Evolutionary conservation across 177 flowering plant species (phyloP).

Genomic region (Vitis hybrid): DNA sequence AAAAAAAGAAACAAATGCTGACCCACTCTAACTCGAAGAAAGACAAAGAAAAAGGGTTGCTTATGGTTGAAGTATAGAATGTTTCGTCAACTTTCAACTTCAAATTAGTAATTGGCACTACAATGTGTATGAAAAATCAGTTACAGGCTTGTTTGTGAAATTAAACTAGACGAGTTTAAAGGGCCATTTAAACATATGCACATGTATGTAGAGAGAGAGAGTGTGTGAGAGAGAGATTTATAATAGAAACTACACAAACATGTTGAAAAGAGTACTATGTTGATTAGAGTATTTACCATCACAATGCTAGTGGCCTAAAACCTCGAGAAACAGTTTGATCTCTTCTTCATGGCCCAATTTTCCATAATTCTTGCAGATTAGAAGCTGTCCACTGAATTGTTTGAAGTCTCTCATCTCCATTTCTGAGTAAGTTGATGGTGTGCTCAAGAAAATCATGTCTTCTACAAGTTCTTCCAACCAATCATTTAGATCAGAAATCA

Average conservation of each 20-base stretch:
- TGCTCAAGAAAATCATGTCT: constrained; percentile 52
- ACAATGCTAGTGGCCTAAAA: not conserved
- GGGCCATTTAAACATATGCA: no score
- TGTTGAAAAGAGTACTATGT: not conserved
- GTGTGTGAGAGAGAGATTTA: no score
- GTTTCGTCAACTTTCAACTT: no score
- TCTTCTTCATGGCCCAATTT: constrained; percentile 26
- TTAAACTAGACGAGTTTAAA: no score
- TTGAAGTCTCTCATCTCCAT: constrained; percentile 52
- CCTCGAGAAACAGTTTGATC: constrained; percentile 27
- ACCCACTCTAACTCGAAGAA: no score
- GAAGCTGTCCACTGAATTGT: constrained; percentile 56
- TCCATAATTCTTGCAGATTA: constrained; percentile 51
- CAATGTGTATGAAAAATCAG: no score
- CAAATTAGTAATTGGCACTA: no score
- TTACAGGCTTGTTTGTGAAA: no score
- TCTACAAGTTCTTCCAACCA: constrained; percentile 59
- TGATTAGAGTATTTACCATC: not conserved
- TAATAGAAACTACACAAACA: not conserved
- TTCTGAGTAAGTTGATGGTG: constrained; percentile 42
- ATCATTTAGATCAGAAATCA: constrained; percentile 35
- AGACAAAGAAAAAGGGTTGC: no score
- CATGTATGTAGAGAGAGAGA: no score
- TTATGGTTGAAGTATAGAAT: no score
- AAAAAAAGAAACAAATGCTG: no score